Evolutionary conservation across 192 early-diverging fungal species (phyloP).

Genomic region (Martensiomyces pterosporus): DNA sequence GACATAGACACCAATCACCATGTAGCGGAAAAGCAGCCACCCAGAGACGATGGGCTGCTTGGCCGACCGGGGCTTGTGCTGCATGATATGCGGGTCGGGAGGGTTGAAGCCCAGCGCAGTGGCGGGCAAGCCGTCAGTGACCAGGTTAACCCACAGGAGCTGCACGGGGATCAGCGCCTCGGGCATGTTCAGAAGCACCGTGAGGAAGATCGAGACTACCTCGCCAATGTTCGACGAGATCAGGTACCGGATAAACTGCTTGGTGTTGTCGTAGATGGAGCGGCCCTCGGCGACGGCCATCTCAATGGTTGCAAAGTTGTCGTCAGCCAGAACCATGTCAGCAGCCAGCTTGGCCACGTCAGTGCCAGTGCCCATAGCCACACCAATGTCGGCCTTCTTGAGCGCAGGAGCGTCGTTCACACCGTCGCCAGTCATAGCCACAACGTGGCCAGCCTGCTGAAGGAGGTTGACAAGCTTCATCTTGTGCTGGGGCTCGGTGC

Average conservation of each 20-base stretch:
- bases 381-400: slow-evolving; percentile 97
- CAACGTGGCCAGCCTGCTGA: slow-evolving; percentile 61
- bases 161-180: slow-evolving; percentile 98
- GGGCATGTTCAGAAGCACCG: slow-evolving; percentile 92
- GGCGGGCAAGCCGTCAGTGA: slow-evolving; percentile 96
- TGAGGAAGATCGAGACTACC: slow-evolving; percentile 96
- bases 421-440: slow-evolving; percentile 89
- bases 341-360: slow-evolving; percentile 98
- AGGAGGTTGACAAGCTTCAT: slow-evolving; percentile 88
- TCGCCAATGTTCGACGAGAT: slow-evolving; percentile 99
- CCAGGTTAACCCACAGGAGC: slow-evolving; percentile 97
- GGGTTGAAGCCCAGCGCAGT: slow-evolving; percentile 98
- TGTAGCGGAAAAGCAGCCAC: slow-evolving; percentile 96
- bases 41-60: slow-evolving; percentile 86
- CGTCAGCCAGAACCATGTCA: slow-evolving; percentile 97
- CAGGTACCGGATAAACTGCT: slow-evolving; percentile 98
- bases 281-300: slow-evolving; percentile 97
- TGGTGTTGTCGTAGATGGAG: slow-evolving; percentile 97
- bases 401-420: slow-evolving; percentile 98
- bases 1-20: slow-evolving; percentile 89
- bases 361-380: slow-evolving; percentile 98
- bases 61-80: slow-evolving; percentile 74
- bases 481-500: slow-evolving; percentile 96
- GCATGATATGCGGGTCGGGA: slow-evolving; percentile 96
- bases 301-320: slow-evolving; percentile 99